Evolutionary conservation across 768 basidiomycete species (phyloP), one percentile per base, ranked within the genome.

Genomic region (Phaeotremella skinneri): DNA sequence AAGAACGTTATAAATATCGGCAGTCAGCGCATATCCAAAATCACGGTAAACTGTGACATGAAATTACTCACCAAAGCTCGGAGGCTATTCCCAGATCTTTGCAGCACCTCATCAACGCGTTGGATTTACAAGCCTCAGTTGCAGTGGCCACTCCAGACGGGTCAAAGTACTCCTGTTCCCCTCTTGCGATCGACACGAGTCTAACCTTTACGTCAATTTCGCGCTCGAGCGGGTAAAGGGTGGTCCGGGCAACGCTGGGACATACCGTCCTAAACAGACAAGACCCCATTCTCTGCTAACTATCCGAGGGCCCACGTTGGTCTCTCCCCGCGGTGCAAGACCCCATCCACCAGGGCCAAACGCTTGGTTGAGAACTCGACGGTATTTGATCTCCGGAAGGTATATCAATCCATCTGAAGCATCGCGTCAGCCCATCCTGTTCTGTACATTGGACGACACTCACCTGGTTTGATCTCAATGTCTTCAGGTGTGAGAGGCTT

Each of bases 311-410:
- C 88, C 85, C 7, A 97, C 89, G 66, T 91, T 89, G 4, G 90
- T 92, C 78, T 94, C 90, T 45, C 88, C 86, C 14, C 94, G 83
- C 1, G 94, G 94, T 13, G 93, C 94, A 45, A 97, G 83, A 11
- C 94, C 94, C 94, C 94, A 97, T 4, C 87, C 92, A 5, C 94
- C 94, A 20, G 94, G 94, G 11, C 94, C 92, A 69, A 98, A 97
- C 0, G 94, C 91, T 66, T 82, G 85, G 80, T 97, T 97, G 48
- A 97, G 78, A 31, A 90, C 85, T 23, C 94, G 84, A 17, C 94
- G 84, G 71, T 97, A 98, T 74, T 96, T 94, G 70, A 97, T 98
- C 78, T 97, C 94, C 20, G 94, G 94, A 5, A 98, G 85, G 78
- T 97, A 98, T 11, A 96, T 79, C 41, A 98, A 81, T 3, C 94